Conservation (phyloP, 23 red algal species). For the Cyanidiococcus yangmingshanensis region DNA sequence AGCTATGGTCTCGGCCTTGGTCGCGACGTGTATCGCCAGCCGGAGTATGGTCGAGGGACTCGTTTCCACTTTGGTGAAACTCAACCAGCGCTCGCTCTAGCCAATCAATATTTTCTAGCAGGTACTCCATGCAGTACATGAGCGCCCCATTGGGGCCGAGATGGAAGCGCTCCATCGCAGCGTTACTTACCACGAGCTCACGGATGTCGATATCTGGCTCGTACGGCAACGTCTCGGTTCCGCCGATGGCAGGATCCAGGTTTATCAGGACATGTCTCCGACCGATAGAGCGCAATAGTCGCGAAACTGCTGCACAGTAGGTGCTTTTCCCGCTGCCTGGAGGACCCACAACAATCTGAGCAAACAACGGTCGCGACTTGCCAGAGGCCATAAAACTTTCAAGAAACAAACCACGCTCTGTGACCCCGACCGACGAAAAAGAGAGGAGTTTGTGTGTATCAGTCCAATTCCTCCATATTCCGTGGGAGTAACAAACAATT, state of each 20-base stretch:
- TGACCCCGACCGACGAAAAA: too few relatives aligned
- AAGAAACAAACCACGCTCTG: too few relatives aligned
- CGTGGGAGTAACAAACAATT: too few relatives aligned
- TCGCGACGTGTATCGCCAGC: background rate
- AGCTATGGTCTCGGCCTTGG: background rate
- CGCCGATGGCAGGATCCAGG: conserved; percentile 65
- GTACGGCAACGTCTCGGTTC: conserved; percentile 40
- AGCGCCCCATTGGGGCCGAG: conserved; percentile 91
- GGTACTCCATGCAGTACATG: conserved; percentile 61
- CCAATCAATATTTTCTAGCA: conserved; percentile 70
- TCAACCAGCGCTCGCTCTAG: conserved; percentile 25
- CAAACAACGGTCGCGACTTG: conserved; percentile 8
- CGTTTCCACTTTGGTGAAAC: too few relatives aligned
- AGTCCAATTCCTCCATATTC: too few relatives aligned
- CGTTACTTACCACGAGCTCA: conserved; percentile 44
- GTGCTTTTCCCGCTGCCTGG: conserved; percentile 90
- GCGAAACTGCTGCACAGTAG: conserved; percentile 71
- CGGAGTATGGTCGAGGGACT: too few relatives aligned
- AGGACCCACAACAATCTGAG: conserved; percentile 77
- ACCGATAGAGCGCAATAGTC: conserved; percentile 35
- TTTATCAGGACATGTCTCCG: conserved; percentile 65
- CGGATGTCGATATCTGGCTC: conserved; percentile 48
- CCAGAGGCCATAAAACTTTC: background rate
- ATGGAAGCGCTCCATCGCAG: conserved; percentile 30
- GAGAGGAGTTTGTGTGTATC: too few relatives aligned